Base-by-base conservation (phyloP, 768 basidiomycete genomes). In the Tricholoma terreum region DNA sequence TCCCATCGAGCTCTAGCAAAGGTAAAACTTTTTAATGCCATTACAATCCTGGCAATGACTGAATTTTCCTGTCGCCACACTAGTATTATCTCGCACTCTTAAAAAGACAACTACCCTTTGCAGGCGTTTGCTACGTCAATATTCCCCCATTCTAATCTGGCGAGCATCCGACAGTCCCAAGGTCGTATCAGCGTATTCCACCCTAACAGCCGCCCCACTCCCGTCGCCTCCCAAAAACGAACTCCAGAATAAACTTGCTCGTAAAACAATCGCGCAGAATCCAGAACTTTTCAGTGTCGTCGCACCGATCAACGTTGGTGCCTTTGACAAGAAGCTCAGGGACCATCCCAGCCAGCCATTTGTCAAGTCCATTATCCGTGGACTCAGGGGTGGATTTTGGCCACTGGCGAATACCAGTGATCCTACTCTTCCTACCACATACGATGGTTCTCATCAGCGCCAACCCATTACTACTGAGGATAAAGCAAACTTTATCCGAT, bases 311-410 rank as follows among this genome's bases (percentile, higher is more conserved):
- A 57, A 57, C 12, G 53, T 56, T 31, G 33, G 54, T 8, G 9
- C 15, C 0, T 66, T 71, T 22, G 53, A 62, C 22, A 24, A 57
- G 38, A 33, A 63, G 15, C 50, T 61, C 9, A 4, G 5, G 17
- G 61, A 59, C 65, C 68, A 84, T 72, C 75, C 82, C 42, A 61
- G 83, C 60, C 65, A 66, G 69, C 36, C 71, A 64, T 73, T 77
- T 24, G 75, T 80, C 0, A 8, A 56, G 0, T 79, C 74, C 0
- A 70, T 80, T 0, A 51, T 62, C 1, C 2, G 27, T 0, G 69
- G 72, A 0, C 61, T 81, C 0, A 50, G 63, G 0, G 56, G 72
- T 0, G 80, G 79, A 0, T 80, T 80, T 50, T 81, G 77, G 78
- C 79, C 79, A 0, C 76, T 59, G 55, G 75, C 56, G 5, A n/a